These are phyloP conservation scores for Excoecaria cochinchinensis DNA, from an alignment of 345 rosid genomes.

Conservation along the genomic window DNA sequence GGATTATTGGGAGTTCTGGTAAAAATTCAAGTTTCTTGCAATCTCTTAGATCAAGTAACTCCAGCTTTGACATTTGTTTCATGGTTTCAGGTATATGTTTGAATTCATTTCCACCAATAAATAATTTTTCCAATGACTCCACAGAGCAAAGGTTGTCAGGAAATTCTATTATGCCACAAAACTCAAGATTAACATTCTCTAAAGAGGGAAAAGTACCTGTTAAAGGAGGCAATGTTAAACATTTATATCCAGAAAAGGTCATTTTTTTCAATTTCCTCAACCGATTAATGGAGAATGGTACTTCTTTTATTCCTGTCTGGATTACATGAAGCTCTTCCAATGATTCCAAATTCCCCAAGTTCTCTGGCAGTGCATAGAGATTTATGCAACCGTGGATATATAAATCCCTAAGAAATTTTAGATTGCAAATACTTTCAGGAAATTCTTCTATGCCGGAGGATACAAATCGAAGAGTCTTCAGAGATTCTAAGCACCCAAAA, in stretches of 20 bases:
- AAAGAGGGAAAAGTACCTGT: neutral
- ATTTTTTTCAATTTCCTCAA: neutral
- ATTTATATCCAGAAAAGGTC: neutral
- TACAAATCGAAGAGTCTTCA: neutral
- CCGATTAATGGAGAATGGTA: neutral
- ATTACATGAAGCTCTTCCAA: neutral
- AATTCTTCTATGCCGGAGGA: neutral
- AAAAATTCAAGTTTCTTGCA: conserved; percentile 9
- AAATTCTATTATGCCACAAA: neutral
- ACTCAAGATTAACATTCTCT: neutral
- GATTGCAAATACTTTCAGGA: neutral
- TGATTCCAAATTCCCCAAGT: conserved; percentile 2
- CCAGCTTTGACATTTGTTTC: neutral
- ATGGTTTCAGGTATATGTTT: conserved; percentile 1
- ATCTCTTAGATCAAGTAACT: neutral
- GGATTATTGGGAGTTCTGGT: conserved; percentile 9
- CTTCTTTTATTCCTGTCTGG: neutral
- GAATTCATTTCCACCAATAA: neutral
- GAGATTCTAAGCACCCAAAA: neutral
- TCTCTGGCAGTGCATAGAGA: neutral
- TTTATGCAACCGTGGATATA: neutral
- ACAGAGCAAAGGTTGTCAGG: neutral
- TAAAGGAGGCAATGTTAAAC: conserved; percentile 4
- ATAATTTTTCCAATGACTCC: neutral
- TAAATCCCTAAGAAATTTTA: neutral